Evolutionary conservation across 108 stramenopile species (phyloP).

Genomic region (Fistulifera pelliculosa): DNA sequence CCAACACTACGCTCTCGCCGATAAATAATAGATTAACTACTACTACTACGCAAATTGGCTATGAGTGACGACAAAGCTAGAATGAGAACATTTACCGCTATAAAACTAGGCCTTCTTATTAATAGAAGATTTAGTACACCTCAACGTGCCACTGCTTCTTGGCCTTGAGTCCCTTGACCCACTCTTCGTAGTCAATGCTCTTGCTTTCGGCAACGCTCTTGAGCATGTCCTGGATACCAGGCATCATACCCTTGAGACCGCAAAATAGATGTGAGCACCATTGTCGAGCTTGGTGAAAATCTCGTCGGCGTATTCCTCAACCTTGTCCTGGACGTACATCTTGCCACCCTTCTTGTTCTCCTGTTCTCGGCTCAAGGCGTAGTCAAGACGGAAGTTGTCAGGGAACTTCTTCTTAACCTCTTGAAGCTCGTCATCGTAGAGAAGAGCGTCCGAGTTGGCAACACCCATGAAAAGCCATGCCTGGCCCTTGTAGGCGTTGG

Average conservation of each 20-base stretch:
- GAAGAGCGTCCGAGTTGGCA: constrained; percentile 87
- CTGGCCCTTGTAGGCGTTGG: constrained; percentile 82
- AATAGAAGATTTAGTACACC: constrained; percentile 51
- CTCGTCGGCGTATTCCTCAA: constrained; percentile 95
- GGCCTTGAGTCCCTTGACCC: constrained; percentile 81
- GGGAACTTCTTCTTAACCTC: constrained; percentile 72
- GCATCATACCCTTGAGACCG: constrained; percentile 98
- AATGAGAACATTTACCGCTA: too few species aligned
- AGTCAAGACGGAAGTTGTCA: constrained; percentile 91
- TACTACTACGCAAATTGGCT: too few species aligned
- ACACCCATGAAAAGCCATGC: constrained; percentile 98
- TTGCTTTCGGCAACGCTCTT: constrained; percentile 73
- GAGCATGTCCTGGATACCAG: constrained; percentile 93
- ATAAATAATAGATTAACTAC: too few species aligned
- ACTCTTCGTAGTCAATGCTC: constrained; percentile 80
- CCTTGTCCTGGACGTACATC: constrained; percentile 99
- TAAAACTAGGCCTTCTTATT: neutral
- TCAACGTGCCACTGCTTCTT: constrained; percentile 90
- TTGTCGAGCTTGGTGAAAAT: constrained; percentile 81
- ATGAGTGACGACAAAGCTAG: too few species aligned
- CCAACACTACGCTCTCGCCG: too few species aligned
- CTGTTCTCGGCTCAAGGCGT: constrained; percentile 94
- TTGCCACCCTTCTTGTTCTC: constrained; percentile 90
- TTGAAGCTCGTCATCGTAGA: constrained; percentile 96
- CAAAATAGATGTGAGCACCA: constrained; percentile 97